Base-by-base conservation (phyloP, 257 asterid genomes). In the Catharanthus roseus region DNA sequence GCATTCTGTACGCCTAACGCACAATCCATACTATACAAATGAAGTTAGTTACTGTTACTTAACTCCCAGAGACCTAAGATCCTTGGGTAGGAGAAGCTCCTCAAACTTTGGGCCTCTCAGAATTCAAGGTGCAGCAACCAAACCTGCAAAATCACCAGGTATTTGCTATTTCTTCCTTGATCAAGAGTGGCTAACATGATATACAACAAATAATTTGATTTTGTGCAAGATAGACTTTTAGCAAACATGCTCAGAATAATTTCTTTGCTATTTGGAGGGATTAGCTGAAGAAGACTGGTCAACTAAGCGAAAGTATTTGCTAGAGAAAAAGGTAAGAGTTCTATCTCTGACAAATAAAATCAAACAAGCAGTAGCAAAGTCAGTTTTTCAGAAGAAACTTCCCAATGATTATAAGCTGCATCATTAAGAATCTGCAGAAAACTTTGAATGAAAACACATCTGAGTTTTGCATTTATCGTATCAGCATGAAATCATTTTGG, bases 251-350 rank as follows among this genome's bases (percentile, higher is more conserved):
- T 53, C 58, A 76, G 29, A 78, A 28, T 76, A 15, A 50, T 74
- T 74, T 29, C 23, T 68, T 62, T 71, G 38, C 50, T 44, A 54
- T 81, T n/a, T 76, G 80, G 82, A 73, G 78, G 85, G 77, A 82
- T 72, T 83, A 93, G 97, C 97, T 83, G 98, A 90, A 77, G 96
- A 87, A 84, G 96, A 90, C 0, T 93, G 98, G 98, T 87, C 82
- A 79, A 87, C 75, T 38, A 90, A 93, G 77, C 54, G 96, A n/a
- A 87, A 86, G 69, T 68, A 76, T 73, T 77, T 93, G 73, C 81
- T 86, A 18, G 91, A 90, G 85, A 93, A 89, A 72, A 93, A 82
- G 95, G 95, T 92, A 80, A 53, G 16, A 31, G 6, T 55, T 26
- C 63, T 42, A 38, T 38, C 42, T 38, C 42, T 44, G 44, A 31